Evolutionary conservation across 1,284 basidiomycete species (phyloP).

Genomic region (Ceratobasidium theobromae): DNA sequence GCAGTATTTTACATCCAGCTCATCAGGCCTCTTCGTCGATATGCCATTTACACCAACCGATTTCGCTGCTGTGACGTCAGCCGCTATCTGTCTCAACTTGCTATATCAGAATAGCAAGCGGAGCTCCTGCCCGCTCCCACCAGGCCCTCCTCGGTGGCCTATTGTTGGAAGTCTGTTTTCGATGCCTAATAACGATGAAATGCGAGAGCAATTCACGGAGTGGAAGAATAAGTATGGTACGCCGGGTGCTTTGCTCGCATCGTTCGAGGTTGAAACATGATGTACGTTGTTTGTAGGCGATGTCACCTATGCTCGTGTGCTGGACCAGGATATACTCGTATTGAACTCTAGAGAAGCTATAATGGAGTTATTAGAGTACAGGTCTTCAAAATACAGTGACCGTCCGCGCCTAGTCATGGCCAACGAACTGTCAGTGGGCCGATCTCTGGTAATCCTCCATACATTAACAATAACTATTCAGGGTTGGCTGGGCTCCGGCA

Average conservation of each 20-base stretch:
- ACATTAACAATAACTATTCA: not conserved
- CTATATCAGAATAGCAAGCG: not conserved
- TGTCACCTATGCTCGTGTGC: not conserved
- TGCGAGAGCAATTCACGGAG: not conserved
- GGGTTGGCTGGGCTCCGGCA: slow-evolving; percentile 1
- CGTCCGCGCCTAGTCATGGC: slow-evolving; percentile 20
- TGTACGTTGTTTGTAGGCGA: not conserved
- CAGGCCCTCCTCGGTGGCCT: slow-evolving; percentile 17
- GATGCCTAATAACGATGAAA: not conserved
- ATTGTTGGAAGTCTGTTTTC: not conserved
- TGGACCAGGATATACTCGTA: slow-evolving; percentile 10
- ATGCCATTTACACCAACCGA: not conserved
- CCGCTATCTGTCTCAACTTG: not conserved
- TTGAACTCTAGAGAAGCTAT: slow-evolving; percentile 4
- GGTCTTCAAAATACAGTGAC: slow-evolving; percentile 4
- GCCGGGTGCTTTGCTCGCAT: not conserved
- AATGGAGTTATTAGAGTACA: not conserved
- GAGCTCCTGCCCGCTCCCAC: not conserved
- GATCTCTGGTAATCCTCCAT: no score
- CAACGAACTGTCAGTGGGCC: not conserved
- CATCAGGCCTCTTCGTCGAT: not conserved
- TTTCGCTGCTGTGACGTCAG: not conserved
- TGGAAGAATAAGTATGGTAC: not conserved
- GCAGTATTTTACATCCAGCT: no score
- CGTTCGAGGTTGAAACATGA: not conserved